Evolutionary conservation across 306 rosid species (phyloP).

Genomic region (Prunus mira): DNA sequence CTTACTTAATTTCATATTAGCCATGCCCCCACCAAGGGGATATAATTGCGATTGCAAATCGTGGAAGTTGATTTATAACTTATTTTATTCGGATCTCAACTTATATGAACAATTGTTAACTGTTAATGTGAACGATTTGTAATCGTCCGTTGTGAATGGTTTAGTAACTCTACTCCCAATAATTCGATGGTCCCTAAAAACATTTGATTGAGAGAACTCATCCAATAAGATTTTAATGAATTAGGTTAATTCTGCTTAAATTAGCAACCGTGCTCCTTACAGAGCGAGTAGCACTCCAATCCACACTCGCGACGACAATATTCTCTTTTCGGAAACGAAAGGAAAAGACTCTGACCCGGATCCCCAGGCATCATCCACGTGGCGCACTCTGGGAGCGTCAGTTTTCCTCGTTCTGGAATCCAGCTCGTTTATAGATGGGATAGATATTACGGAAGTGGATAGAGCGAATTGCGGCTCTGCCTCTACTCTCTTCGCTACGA

Average conservation of each 20-base stretch:
- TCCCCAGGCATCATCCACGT: background rate
- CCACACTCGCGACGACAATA: background rate
- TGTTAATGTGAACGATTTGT: no score
- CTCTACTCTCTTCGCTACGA: background rate
- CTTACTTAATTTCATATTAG: no score
- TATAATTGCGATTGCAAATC: no score
- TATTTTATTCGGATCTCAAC: no score
- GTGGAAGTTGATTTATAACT: no score
- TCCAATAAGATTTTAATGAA: background rate
- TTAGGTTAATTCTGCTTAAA: background rate
- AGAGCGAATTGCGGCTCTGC: slow-evolving; percentile 11
- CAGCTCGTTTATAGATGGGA: background rate
- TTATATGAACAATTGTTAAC: no score
- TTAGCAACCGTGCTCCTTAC: background rate
- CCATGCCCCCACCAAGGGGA: background rate
- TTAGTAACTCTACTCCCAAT: no score
- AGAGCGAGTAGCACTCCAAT: background rate
- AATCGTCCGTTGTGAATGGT: no score
- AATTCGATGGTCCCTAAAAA: no score
- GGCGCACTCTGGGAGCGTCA: background rate
- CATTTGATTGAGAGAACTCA: background rate
- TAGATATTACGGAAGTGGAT: background rate
- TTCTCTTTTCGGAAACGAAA: background rate
- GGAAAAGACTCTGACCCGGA: background rate
- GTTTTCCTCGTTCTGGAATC: background rate